phyloP scores from a whole-genome alignment of 805 yeast genomes.

The Saccharomycopsis schoenii region DNA sequence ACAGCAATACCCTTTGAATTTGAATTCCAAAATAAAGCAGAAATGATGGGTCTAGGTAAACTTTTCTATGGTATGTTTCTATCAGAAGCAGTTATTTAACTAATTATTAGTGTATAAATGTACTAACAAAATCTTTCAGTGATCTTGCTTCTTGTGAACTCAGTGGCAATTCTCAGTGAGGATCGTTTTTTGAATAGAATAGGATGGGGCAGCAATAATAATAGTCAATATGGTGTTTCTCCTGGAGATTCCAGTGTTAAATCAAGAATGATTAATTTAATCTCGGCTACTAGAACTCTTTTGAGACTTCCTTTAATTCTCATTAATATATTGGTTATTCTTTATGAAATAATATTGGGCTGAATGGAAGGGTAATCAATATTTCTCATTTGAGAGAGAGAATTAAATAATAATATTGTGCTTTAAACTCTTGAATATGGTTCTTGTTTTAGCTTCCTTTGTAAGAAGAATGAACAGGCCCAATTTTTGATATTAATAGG shows the following conservation, averaged over 20 bases:
- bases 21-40: not conserved
- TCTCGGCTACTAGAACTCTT: conserved; percentile 49
- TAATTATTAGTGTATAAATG: no score
- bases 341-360: conserved; percentile 45
- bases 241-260: conserved; percentile 30
- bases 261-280: conserved; percentile 39
- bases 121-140: conserved; percentile 21
- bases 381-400: not conserved
- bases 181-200: conserved; percentile 48
- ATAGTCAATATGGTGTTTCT: conserved; percentile 6
- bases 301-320: conserved; percentile 47
- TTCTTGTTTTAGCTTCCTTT: no score
- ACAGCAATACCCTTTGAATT: not conserved
- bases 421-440: no score
- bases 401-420: no score
- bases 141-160: conserved; percentile 41
- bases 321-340: conserved; percentile 39
- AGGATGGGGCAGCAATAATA: conserved; percentile 22
- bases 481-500: not conserved
- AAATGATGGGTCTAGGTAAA: conserved; percentile 49
- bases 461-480: no score
- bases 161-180: conserved; percentile 50
- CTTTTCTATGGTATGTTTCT: conserved; percentile 34
- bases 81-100: not conserved
- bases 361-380: conserved; percentile 18